Conservation (phyloP, 768 basidiomycete genomes). For the Dentipellis fragilis region DNA sequence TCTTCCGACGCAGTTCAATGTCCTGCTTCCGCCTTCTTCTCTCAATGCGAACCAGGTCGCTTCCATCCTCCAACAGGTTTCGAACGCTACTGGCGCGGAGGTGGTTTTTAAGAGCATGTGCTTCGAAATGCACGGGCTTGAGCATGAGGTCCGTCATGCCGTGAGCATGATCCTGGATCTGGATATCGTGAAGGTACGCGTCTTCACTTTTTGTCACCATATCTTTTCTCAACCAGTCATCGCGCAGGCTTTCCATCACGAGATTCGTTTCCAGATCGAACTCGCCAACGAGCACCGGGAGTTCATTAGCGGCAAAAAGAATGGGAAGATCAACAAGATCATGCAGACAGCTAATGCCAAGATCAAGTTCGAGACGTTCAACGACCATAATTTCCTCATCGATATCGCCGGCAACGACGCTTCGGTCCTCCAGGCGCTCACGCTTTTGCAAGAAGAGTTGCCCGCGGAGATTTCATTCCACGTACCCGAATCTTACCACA, state of each 20-base stretch:
- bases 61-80: slow-evolving; percentile 77
- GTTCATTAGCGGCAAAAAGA: slow-evolving; percentile 98
- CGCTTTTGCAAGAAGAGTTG: slow-evolving; percentile 91
- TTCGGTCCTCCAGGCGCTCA: slow-evolving; percentile 81
- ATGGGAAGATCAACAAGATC: slow-evolving; percentile 99
- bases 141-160: slow-evolving; percentile 82
- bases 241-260: slow-evolving; percentile 80
- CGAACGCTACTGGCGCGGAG: slow-evolving; percentile 81
- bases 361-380: slow-evolving; percentile 98
- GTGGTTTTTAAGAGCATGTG: slow-evolving; percentile 96
- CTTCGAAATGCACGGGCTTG: slow-evolving; percentile 93
- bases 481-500: slow-evolving; percentile 96
- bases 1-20: slow-evolving; percentile 88
- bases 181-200: slow-evolving; percentile 78
- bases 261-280: slow-evolving; percentile 97
- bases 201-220: neutral
- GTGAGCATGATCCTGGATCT: slow-evolving; percentile 82
- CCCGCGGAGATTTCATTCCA: slow-evolving; percentile 98
- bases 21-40: slow-evolving; percentile 72
- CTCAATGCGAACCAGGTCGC: slow-evolving; percentile 79
- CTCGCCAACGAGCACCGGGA: slow-evolving; percentile 96
- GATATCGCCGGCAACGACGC: slow-evolving; percentile 80
- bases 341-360: slow-evolving; percentile 97
- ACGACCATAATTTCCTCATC: slow-evolving; percentile 91
- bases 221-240: neutral